phyloP scores from a whole-genome alignment of 495 filamentous ascomycete genomes.

The Penicillium arizonense region DNA sequence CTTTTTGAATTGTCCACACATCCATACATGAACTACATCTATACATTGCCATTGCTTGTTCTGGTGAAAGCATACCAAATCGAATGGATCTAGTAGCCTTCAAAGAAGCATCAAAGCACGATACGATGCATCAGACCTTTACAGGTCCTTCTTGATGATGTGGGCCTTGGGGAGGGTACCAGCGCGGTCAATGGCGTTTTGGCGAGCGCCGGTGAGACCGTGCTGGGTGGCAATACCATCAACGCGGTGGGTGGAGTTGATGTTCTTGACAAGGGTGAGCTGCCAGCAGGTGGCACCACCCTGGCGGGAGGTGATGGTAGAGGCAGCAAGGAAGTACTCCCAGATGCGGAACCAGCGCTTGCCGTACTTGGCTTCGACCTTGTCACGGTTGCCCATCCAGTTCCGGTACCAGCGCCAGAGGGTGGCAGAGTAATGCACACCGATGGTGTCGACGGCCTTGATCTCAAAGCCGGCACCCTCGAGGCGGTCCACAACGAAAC shows the following conservation, averaged over 20 bases:
- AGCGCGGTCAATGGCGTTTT: constrained; percentile 38
- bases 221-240: constrained; percentile 80
- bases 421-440: constrained; percentile 96
- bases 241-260: constrained; percentile 92
- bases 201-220: constrained; percentile 67
- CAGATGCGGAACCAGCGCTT: constrained; percentile 96
- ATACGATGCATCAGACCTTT: constrained; percentile 8
- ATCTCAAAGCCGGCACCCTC: constrained; percentile 65
- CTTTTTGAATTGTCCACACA: background rate
- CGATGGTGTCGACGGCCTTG: constrained; percentile 75
- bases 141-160: constrained; percentile 36
- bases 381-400: constrained; percentile 95
- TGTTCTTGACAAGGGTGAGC: constrained; percentile 93
- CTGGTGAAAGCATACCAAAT: background rate
- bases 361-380: constrained; percentile 94
- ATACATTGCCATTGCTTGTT: background rate
- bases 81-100: background rate
- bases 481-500: constrained; percentile 62
- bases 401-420: constrained; percentile 99
- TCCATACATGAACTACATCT: background rate
- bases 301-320: constrained; percentile 91
- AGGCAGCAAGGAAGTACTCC: constrained; percentile 96
- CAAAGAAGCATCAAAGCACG: background rate
- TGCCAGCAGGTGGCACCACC: constrained; percentile 94
- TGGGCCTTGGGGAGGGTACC: constrained; percentile 43